Evolutionary conservation across 2,329 filamentous ascomycete species (phyloP).

Genomic region (Mycosphaerelloides madeirae): DNA sequence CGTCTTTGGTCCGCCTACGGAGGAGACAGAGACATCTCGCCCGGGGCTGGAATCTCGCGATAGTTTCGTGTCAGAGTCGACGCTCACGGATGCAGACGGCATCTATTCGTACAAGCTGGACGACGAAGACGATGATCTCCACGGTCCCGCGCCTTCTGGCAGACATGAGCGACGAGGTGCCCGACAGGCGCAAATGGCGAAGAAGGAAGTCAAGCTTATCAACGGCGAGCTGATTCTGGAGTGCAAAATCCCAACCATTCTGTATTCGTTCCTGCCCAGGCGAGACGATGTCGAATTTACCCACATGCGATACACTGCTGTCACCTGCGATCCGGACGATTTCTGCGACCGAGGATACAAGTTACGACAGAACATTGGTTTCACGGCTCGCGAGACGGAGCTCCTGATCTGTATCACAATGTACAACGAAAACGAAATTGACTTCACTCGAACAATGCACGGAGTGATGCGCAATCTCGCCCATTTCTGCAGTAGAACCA

Average conservation of each 20-base stretch:
- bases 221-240: constrained; percentile 96
- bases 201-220: constrained; percentile 91
- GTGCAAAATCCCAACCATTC: constrained; percentile 97
- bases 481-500: constrained; percentile 88
- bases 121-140: constrained; percentile 54
- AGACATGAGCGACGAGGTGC: constrained; percentile 85
- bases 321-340: constrained; percentile 96
- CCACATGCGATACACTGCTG: constrained; percentile 96
- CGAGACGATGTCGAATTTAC: constrained; percentile 95
- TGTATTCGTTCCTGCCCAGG: constrained; percentile 92
- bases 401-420: constrained; percentile 96
- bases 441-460: constrained; percentile 97
- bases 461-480: constrained; percentile 97
- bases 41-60: constrained; percentile 59
- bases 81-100: constrained; percentile 57
- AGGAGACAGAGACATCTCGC: constrained; percentile 50
- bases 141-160: constrained; percentile 80
- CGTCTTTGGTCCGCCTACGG: constrained; percentile 63
- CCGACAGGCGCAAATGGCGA: constrained; percentile 79
- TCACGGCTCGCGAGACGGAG: constrained; percentile 81
- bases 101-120: constrained; percentile 54
- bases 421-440: constrained; percentile 98
- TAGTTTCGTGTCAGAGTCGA: constrained; percentile 58
- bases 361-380: constrained; percentile 82
- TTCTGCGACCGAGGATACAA: constrained; percentile 87